Evolutionary conservation across 2,329 filamentous ascomycete species (phyloP), one percentile per base, ranked within the genome.

Genomic region (Colletotrichum graminicola): DNA sequence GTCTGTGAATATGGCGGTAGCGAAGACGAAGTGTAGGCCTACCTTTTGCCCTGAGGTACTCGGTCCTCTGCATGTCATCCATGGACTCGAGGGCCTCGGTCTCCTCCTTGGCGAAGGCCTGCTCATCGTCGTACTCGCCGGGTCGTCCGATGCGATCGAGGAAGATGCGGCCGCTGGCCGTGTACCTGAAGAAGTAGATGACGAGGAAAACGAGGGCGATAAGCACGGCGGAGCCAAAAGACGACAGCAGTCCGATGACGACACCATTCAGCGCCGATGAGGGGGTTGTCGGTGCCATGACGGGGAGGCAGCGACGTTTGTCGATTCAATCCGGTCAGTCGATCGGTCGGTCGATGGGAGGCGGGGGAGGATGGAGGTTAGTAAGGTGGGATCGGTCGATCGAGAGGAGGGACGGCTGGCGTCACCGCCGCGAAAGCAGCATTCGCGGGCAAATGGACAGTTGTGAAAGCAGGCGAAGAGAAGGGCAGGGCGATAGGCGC

Each of bases 11-110:
- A 49, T 32, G 21, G 51, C 45, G 55, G 68, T 7, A 69, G 56
- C 39, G 62, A 26, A 47, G 36, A n/a, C 7, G 32, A 10, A 10
- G 52, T 12, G 32, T 29, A 26, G 34, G 70, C 85, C 62, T 87
- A 98, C 96, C 95, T 89, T 98, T 98, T 66, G 96, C 95, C 83
- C 96, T 90, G 74, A 97, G 81, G 81, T 99, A 99, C 79, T 99
- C 96, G 49, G 92, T 91, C 80, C 94, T 87, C 78, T 95, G 90
- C 82, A 98, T 87, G 76, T 98, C 96, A 79, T 98, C 95, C 96
- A 99, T 99, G 69, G 89, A 89, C 85, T 97, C 95, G 80, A 99
- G 84, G 70, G 96, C 96, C 82, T 98, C 94, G 45, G 94, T 94
- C 89, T 99, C 96, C 81, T 98, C 96, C 78, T 93, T 91, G 74